Base-by-base conservation (phyloP, 164 flowering plant genomes). In the Piper longum region DNA sequence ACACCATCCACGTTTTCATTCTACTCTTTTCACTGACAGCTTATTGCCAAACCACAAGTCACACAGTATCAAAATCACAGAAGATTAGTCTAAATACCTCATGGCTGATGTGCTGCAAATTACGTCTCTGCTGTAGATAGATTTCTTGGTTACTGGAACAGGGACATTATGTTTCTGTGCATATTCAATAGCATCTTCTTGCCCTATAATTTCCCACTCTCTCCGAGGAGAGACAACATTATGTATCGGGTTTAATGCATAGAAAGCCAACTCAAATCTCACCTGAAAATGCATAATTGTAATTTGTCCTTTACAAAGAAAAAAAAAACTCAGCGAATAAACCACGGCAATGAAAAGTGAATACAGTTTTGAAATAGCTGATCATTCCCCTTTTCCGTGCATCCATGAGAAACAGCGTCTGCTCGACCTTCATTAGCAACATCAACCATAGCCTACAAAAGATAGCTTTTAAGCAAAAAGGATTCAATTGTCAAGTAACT, bases 341-440 rank as follows among this genome's bases (percentile, higher is more conserved):
- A 4, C 9, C 14, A 12, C 14, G 9, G 4, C 36, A 7, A 26
- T 12, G 7, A 57, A 36, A 14, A 57, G 14, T 19, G 36, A 40
- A 36, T 19, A 5, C 4, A 16, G 26, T 39, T 54, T 36, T 64
- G 36, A 48, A 73, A 62, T 77, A 74, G 97, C 91, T 92, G 98
- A 71, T 92, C 98, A 75, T 92, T 92, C 80, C 98, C 98, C 74
- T 92, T 92, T 41, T 97, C 98, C 5, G 98, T 92, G 72, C 96
- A 92, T 41, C 98, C 98, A 86, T 92, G 98, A 57, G 97, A 63
- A 56, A 92, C 96, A 48, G 98, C 96, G 84, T 92, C 98, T n/a
- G 98, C 98, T 66, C 96, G 96, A 79, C 89, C 96, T 73, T 86
- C 93, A 71, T 70, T 83, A 26, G 96, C 98, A 76, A 92, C 87